A percentile compares a stretch with the other conserved stretches of the same genome.
Conservation (phyloP, 208 protist species). For the Wallacemonas collosoma region DNA sequence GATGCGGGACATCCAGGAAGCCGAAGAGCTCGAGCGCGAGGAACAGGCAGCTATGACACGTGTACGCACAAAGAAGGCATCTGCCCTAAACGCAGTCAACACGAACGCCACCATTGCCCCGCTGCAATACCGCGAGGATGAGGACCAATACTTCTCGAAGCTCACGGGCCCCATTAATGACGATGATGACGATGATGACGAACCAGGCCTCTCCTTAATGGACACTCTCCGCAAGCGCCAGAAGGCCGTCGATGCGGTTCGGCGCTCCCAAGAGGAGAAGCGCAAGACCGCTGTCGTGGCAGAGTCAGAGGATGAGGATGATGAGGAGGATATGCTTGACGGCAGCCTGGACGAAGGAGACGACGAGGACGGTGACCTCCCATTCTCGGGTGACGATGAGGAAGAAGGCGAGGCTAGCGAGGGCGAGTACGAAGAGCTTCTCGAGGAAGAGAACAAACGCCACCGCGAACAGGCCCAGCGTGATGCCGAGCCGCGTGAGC, state of each 20-base stretch:
- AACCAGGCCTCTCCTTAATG: conserved; percentile 75
- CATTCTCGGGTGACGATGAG: conserved; percentile 13
- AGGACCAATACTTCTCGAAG: conserved; percentile 91
- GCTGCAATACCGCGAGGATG: conserved; percentile 85
- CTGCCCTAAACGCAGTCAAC: conserved; percentile 44
- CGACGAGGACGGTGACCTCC: conserved; percentile 20
- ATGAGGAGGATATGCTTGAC: conserved; percentile 35
- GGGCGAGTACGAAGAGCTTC: conserved; percentile 70
- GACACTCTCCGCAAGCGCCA: conserved; percentile 72
- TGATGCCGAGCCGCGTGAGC: conserved; percentile 31
- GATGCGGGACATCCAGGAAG: conserved; percentile 61
- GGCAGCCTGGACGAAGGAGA: conserved; percentile 24
- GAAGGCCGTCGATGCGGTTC: conserved; percentile 33
- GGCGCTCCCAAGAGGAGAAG: conserved; percentile 27
- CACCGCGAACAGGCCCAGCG: conserved; percentile 28
- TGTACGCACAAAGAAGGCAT: conserved; percentile 79
- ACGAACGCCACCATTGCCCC: conserved; percentile 53
- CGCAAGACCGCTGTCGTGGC: conserved; percentile 19
- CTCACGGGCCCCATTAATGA: conserved; percentile 39
- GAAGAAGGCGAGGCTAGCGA: conserved; percentile 33
- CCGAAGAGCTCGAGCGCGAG: conserved; percentile 82
- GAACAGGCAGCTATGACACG: conserved; percentile 85
- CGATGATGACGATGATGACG: conserved; percentile 34
- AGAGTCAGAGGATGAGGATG: conserved; percentile 29
- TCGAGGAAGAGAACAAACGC: conserved; percentile 65